phyloP scores from a whole-genome alignment of 176 grass and related monocot genomes.

The Ensete ventricosum region DNA sequence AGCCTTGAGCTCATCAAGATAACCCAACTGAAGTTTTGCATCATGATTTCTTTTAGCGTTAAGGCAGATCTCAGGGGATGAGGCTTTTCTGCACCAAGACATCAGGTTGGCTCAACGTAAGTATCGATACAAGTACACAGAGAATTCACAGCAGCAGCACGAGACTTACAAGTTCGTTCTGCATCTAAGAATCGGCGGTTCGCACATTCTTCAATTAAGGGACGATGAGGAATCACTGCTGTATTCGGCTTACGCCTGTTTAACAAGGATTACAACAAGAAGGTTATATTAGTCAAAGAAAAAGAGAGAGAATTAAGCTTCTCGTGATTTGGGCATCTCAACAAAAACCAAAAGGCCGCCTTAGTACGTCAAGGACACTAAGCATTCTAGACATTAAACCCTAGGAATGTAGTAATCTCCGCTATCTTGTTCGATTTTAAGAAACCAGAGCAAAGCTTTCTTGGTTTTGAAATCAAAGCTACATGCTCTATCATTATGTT shows the following conservation, averaged over 20 bases:
- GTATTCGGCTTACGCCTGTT: not conserved
- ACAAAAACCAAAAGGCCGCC: not conserved
- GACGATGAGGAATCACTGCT: not conserved
- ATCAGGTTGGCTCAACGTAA: not conserved
- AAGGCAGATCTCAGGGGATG: not conserved
- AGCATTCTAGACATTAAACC: no score
- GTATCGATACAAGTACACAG: not conserved
- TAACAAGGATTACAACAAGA: not conserved
- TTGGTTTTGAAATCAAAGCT: no score
- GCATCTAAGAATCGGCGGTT: slow-evolving; percentile 2
- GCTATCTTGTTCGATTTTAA: not conserved
- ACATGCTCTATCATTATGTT: no score
- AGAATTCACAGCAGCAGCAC: not conserved
- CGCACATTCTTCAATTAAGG: slow-evolving; percentile 1
- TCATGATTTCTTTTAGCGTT: not conserved
- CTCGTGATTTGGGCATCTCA: not conserved
- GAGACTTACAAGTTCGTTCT: slow-evolving; percentile 3
- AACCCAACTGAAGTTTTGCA: not conserved
- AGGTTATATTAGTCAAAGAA: not conserved
- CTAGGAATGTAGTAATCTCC: no score
- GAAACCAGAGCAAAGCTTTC: not conserved
- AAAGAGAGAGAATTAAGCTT: not conserved
- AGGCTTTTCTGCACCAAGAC: not conserved
- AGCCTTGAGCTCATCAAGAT: not conserved
- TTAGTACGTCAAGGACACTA: no score